A percentile compares a stretch with the other conserved stretches of the same genome.
phyloP scores from a whole-genome alignment of 257 asterid species.

The Solanum bukasovii region DNA sequence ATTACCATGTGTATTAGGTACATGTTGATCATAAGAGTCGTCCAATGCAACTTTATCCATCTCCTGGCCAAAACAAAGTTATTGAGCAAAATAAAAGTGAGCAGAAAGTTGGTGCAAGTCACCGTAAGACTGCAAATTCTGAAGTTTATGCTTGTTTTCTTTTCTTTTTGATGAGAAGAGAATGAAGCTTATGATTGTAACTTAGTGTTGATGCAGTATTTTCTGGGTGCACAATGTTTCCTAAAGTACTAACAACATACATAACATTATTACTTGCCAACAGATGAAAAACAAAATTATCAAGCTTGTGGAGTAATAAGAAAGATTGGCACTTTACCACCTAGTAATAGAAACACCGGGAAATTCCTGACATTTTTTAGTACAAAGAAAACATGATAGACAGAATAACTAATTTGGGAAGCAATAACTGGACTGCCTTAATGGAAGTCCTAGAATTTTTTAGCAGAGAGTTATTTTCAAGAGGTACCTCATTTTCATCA shows the following conservation, averaged over 20 bases:
- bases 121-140: neutral
- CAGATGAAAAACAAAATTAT: neutral
- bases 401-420: neutral
- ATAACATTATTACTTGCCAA: neutral
- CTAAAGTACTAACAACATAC: neutral
- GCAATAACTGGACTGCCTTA: neutral
- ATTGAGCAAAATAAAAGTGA: slow-evolving; percentile 1
- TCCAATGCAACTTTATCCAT: slow-evolving; percentile 23
- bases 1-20: slow-evolving; percentile 3
- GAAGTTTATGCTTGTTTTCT: neutral
- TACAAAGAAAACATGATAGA: neutral
- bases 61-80: slow-evolving; percentile 26
- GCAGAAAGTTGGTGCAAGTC: neutral
- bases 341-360: neutral
- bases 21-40: slow-evolving; percentile 17
- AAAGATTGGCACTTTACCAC: neutral
- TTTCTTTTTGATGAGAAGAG: neutral
- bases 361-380: neutral
- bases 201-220: neutral
- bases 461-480: slow-evolving; percentile 1
- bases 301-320: neutral
- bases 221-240: neutral
- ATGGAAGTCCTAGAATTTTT: neutral
- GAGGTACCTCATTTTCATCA: slow-evolving; percentile 58
- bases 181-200: neutral